These are phyloP conservation scores for Zizania latifolia DNA, from an alignment of 176 grass and related monocot genomes.

Conservation along the genomic window DNA sequence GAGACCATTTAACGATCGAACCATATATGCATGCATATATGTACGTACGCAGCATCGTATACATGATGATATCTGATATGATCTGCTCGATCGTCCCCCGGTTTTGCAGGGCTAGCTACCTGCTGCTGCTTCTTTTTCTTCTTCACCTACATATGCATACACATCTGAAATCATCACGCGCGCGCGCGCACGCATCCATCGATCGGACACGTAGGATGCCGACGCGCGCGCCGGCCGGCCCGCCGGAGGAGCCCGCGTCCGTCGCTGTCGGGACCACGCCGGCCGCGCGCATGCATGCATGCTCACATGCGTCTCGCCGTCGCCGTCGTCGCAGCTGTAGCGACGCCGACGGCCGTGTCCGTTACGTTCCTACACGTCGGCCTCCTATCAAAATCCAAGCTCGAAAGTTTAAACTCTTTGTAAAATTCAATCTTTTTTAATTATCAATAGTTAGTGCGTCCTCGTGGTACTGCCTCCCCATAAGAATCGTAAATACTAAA, in stretches of 20 bases:
- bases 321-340: conserved; percentile 17
- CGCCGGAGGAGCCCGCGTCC: neutral
- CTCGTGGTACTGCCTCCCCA: no score
- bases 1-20: no score
- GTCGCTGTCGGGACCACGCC: neutral
- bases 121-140: neutral
- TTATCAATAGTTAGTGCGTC: no score
- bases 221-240: no score
- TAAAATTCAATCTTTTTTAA: no score
- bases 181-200: no score
- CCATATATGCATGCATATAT: no score
- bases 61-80: no score
- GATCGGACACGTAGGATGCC: neutral
- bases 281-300: neutral
- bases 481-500: no score
- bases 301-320: neutral
- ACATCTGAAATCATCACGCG: neutral
- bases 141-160: neutral
- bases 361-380: neutral
- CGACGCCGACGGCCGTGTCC: neutral
- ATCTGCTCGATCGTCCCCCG: neutral
- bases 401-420: no score
- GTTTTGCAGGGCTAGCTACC: neutral
- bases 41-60: no score
- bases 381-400: no score